phyloP scores from a whole-genome alignment of 345 rosid genomes.

The Cochlearia excelsa region DNA sequence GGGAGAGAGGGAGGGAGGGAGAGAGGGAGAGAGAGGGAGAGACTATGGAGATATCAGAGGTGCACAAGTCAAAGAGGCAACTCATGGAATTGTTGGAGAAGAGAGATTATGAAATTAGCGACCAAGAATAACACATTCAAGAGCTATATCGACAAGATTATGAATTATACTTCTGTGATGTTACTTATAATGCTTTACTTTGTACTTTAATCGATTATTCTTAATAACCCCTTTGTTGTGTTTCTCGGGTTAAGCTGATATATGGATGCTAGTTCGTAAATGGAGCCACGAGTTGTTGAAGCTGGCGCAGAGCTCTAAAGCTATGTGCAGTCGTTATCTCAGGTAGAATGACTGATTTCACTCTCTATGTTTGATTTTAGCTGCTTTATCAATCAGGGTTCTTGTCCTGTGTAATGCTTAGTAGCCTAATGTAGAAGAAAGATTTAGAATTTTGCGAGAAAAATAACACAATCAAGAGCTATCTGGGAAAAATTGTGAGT shows the following conservation, averaged over 20 bases:
- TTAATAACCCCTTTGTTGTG: constrained; percentile 10
- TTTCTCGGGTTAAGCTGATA: constrained; percentile 60
- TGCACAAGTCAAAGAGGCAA: constrained; percentile 85
- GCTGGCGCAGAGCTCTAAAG: constrained; percentile 60
- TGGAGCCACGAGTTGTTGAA: constrained; percentile 65
- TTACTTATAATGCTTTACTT: not conserved
- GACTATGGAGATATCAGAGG: constrained; percentile 57
- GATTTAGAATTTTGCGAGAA: too few relatives aligned
- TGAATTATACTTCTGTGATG: constrained; percentile 34
- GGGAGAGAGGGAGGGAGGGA: too few relatives aligned
- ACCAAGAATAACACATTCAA: constrained; percentile 67
- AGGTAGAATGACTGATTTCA: constrained; percentile 55
- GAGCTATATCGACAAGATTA: constrained; percentile 79
- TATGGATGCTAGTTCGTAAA: constrained; percentile 58
- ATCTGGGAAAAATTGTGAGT: constrained; percentile 79
- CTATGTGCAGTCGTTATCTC: constrained; percentile 64
- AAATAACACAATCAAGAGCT: constrained; percentile 60
- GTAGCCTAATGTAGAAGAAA: too few relatives aligned
- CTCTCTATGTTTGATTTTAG: not conserved
- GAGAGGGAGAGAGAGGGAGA: too few relatives aligned
- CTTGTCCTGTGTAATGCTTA: too few relatives aligned
- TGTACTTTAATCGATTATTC: not conserved
- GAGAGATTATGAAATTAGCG: constrained; percentile 69
- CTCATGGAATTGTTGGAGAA: constrained; percentile 75
- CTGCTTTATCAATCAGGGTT: not conserved